Base-by-base conservation (phyloP, 371 early-diverging fungal species). In the Amoeboradix gromovi region DNA sequence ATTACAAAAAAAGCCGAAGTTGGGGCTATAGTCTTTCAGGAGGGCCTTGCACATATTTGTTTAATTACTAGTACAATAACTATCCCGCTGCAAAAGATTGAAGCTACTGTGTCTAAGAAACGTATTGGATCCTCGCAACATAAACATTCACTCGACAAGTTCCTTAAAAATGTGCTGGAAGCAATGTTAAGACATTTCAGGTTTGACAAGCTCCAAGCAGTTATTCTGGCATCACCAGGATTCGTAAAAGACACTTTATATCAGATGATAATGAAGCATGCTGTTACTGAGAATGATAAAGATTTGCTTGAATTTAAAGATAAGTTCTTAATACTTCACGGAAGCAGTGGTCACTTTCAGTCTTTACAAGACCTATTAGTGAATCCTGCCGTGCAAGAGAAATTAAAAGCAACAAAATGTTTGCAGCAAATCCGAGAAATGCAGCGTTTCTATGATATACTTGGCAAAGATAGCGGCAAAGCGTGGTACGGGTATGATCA, bases 281-380 rank as follows among this genome's bases (percentile, higher is more conserved):
- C 94, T 16, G 81, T 86, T 74, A 84, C 83, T 80, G 86, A 84
- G 78, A 81, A 83, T 28, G 90, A 91, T 75, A 90, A 88, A 73
- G 68, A 73, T 0, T 70, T 93, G 1, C 73, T 94, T 71, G 89
- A 89, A 68, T 87, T 88, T 78, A 81, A 84, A 70, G 72, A 83
- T 70, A 96, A 96, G 69, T 88, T 94, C 70, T 69, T 96, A 29
- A 75, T 85, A 28, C 86, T 93, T 0, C 91, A 92, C 74, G 86
- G 88, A 72, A 92, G 94, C 1, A 88, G 87, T 29, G 97, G 95
- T 1, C 94, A 94, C 75, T 92, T 91, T 75, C 89, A 90, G 76
- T 85, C 94, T 17, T 76, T 96, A 28, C 83, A 86, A 66, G 95
- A 96, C 75, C 87, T 93, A 0, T 85, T 96, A 81, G 83, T 85